Conservation (phyloP, 2,329 filamentous ascomycete genomes). For the Colletotrichum spaethianum region DNA sequence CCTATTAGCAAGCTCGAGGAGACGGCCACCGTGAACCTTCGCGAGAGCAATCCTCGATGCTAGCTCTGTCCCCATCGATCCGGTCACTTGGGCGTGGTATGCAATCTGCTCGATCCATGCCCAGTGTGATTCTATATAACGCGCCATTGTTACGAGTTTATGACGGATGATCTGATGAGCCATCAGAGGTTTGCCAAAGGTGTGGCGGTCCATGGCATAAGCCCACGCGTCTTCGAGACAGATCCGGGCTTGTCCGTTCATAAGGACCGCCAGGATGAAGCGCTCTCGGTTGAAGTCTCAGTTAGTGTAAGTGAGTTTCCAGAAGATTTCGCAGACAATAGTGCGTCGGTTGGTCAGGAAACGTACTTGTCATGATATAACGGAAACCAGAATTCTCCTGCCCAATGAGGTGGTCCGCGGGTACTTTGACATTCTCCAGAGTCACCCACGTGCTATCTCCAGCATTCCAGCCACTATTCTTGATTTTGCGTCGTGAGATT, state of each 20-base stretch:
- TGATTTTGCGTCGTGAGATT: conserved; percentile 66
- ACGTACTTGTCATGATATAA: conserved; percentile 64
- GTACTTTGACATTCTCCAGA: conserved; percentile 71
- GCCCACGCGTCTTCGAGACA: conserved; percentile 67
- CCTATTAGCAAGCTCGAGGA: conserved; percentile 63
- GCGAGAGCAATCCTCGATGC: conserved; percentile 49
- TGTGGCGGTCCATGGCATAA: conserved; percentile 66
- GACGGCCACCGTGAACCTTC: conserved; percentile 64
- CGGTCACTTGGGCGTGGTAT: conserved; percentile 60
- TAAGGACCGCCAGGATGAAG: conserved; percentile 68
- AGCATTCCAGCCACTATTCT: conserved; percentile 73
- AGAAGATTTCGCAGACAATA: not conserved
- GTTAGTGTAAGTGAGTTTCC: not conserved
- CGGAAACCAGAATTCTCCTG: conserved; percentile 68
- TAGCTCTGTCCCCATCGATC: conserved; percentile 46
- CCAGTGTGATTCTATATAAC: conserved; percentile 71
- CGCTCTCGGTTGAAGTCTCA: conserved; percentile 71
- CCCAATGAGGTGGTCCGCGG: conserved; percentile 66
- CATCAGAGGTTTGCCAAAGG: conserved; percentile 72
- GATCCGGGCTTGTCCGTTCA: conserved; percentile 70
- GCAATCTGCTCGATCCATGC: conserved; percentile 74
- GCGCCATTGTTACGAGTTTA: conserved; percentile 71
- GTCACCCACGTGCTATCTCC: conserved; percentile 72
- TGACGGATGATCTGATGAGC: conserved; percentile 70
- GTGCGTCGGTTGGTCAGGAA: not conserved